Evolutionary conservation across 129 eudicot species (phyloP).

Genomic region (Pittosporum tobira): DNA sequence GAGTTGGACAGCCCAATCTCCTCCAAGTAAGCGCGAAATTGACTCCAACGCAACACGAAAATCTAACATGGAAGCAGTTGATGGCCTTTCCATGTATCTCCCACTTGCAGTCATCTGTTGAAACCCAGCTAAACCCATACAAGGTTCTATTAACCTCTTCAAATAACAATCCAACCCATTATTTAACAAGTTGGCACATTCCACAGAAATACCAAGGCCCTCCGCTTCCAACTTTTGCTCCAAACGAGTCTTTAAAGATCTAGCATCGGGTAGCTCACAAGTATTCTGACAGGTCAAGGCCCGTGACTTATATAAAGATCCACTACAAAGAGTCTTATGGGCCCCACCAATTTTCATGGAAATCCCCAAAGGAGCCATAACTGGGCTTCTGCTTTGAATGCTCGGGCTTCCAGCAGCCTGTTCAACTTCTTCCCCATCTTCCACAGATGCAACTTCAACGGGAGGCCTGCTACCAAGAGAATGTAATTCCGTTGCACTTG

Average conservation of each 20-base stretch:
- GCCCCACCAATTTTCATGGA: conserved; percentile 30
- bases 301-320: conserved; percentile 2
- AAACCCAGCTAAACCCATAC: conserved; percentile 37
- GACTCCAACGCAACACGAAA: conserved; percentile 73
- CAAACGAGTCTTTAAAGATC: conserved; percentile 47
- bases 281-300: conserved; percentile 39
- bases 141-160: conserved; percentile 78
- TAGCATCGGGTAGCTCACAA: conserved; percentile 60
- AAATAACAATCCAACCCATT: conserved; percentile 62
- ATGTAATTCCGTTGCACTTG: conserved; percentile 75
- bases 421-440: conserved; percentile 94
- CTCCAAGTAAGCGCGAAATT: conserved; percentile 62
- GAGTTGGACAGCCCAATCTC: conserved; percentile 69
- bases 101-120: conserved; percentile 12
- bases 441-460: conserved; percentile 58
- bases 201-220: conserved; percentile 50
- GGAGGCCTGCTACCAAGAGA: conserved; percentile 90
- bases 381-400: conserved; percentile 62
- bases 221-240: conserved; percentile 58
- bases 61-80: conserved; percentile 40
- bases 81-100: conserved; percentile 20
- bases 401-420: conserved; percentile 54
- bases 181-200: conserved; percentile 62
- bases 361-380: conserved; percentile 80
- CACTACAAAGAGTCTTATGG: conserved; percentile 27